Percentiles rank a stretch among this genome's conserved stretches.
Evolutionary conservation across 73 alveolate species (phyloP).

Genomic region (Tetrahymena borealis): DNA sequence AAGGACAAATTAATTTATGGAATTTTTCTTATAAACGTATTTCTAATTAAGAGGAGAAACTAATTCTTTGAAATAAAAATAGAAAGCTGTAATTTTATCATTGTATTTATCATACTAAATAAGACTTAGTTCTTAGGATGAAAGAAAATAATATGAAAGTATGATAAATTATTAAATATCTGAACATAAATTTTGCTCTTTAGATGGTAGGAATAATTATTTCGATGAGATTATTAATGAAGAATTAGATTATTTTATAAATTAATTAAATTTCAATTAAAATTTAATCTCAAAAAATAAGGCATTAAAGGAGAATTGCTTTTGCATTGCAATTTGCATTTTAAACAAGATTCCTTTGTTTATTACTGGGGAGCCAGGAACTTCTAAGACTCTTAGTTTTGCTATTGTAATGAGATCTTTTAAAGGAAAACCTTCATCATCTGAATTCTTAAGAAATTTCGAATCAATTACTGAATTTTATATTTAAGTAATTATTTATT

Average conservation of each 20-base stretch:
- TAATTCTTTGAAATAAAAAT: neutral
- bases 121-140: constrained; percentile 13
- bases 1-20: neutral
- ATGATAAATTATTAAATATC: neutral
- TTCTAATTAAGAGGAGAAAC: neutral
- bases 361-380: constrained; percentile 70
- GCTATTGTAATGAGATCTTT: constrained; percentile 21
- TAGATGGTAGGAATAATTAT: neutral
- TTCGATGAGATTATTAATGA: neutral
- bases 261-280: constrained; percentile 10
- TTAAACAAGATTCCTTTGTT: constrained; percentile 48
- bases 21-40: neutral
- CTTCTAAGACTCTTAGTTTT: constrained; percentile 53
- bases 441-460: constrained; percentile 8
- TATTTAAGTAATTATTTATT: neutral
- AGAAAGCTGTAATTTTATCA: constrained; percentile 30
- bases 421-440: constrained; percentile 39
- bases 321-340: constrained; percentile 46
- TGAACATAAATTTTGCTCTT: neutral
- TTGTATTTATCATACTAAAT: constrained; percentile 53
- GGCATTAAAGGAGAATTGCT: constrained; percentile 53
- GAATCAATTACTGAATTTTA: neutral
- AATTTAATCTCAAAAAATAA: constrained; percentile 43
- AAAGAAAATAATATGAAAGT: constrained; percentile 23
- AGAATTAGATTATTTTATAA: constrained; percentile 53